Conservation (phyloP, 345 rosid genomes). For the Citrus hindsii region DNA sequence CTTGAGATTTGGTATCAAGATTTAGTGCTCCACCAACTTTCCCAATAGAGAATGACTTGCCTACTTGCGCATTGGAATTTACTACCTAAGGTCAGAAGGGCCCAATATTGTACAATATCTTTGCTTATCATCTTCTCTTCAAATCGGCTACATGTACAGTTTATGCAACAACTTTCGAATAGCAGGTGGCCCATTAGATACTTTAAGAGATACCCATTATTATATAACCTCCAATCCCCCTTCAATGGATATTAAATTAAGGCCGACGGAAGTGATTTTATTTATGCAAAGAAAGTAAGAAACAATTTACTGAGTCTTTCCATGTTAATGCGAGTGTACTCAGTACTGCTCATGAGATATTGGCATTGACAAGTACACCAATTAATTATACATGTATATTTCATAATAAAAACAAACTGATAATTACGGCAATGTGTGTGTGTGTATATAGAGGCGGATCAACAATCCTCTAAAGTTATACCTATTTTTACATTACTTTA, state of each 20-base stretch:
- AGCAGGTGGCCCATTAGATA: background rate
- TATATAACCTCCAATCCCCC: background rate
- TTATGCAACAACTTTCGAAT: background rate
- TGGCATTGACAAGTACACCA: no score
- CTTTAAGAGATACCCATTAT: background rate
- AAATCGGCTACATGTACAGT: background rate
- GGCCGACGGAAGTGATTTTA: background rate
- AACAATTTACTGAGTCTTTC: no score
- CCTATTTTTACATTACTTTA: no score
- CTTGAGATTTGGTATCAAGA: background rate
- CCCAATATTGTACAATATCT: background rate
- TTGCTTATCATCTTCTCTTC: background rate
- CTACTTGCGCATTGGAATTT: background rate
- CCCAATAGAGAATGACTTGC: background rate
- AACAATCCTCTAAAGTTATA: no score
- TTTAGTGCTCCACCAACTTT: constrained; percentile 25
- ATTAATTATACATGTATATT: no score
- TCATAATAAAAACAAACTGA: no score
- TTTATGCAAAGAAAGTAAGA: background rate
- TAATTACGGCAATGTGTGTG: no score
- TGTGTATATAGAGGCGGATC: no score
- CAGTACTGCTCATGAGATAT: no score
- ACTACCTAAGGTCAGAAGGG: no score
- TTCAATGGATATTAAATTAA: no score
- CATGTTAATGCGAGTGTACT: no score